Evolutionary conservation across 2,329 filamentous ascomycete genomes (phyloP), one percentile per base, ranked within the genome.

Genomic region (Fusarium hostae): DNA sequence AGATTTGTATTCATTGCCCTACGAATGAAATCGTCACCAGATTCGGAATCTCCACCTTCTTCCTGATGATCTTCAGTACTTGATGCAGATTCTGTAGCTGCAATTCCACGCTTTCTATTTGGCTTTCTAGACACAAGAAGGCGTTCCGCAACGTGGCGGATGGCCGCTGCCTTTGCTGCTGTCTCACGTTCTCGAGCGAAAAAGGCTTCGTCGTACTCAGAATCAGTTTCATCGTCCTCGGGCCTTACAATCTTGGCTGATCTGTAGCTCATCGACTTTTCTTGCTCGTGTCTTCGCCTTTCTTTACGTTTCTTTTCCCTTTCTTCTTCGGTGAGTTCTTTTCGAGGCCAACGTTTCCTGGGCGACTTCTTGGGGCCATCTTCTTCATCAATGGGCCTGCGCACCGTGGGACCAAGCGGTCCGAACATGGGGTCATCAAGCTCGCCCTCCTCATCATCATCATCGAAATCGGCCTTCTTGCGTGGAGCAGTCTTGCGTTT

Each of bases 161-260:
- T 45, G 24, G 39, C 28, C 18, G 15, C 11, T 35, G 41, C 30
- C 16, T 26, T 45, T 26, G 9, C 39, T 85, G 22, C 18, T 66
- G 91, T 85, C 20, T 80, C 81, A 5, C 79, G 78, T 81, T 98
- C 95, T 20, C 88, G 86, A 5, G 87, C 90, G 81, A 95, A 98
- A 81, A 98, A 98, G 24, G 88, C 89, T 26, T 84, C 81, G 54
- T 86, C 85, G 62, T 89, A 88, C 50, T 94, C 94, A 37, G 88
- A 90, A 76, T 97, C 94, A n/a, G 88, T 91, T 74, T 97, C 94
- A 58, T 98, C 96, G 78, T 98, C 96, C 73, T 92, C 94, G 40
- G 91, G 90, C 63, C 92, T 89, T 55, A 99, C 92, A 76, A 90
- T 95, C 41, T 95, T 82, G 28, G 91, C 90, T 76, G 93, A 97